Base-by-base conservation (phyloP, 176 grass and related monocot species). In the Oryza australiensis region DNA sequence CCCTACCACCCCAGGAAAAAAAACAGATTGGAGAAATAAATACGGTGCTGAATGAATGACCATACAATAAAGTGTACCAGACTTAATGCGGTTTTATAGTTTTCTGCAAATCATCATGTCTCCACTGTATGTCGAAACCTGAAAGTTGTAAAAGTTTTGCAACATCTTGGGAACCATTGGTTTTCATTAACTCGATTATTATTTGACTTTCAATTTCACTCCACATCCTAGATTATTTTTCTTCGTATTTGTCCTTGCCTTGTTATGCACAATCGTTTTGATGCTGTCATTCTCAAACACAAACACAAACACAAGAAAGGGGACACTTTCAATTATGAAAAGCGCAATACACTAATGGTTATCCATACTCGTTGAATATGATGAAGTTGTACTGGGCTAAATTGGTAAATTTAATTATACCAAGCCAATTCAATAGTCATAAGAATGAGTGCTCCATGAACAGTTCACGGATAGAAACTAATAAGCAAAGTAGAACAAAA, bases 1-100 rank as follows among this genome's bases (percentile, higher is more conserved):
- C 37, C 87, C 87, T 89, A 85, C 5, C 40, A 81, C 55, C 77
- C 78, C 70, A 77, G 28, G 26, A 26, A n/a, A 79, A 49, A 24
- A 24, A 68, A 35, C 15, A 49, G 41, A 62, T 5, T 55, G 41
- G 40, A 65, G 9, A 63, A 70, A 84, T 79, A 68, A 84, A 76
- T 89, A 70, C 43, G 33, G 12, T 87, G 60, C 22, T 34, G 12
- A 66, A 63, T 20, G 9, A 57, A 64, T 20, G 35, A 66, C 12
- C 41, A 65, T 37, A 82, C 0, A 87, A 83, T 26, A 72, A 76
- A 70, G 0, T 67, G 34, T 42, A 80, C 49, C 43, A 80, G 18
- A 41, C 23, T 51, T 3, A 41, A 20, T 9, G 0, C 26, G 57
- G 5, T 3, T 29, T 49, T 4, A 30, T 30, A 23, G 20, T 59